These are phyloP conservation scores for Zygotorulaspora danielsina DNA, from an alignment of 805 yeast species.

Conservation along the genomic window DNA sequence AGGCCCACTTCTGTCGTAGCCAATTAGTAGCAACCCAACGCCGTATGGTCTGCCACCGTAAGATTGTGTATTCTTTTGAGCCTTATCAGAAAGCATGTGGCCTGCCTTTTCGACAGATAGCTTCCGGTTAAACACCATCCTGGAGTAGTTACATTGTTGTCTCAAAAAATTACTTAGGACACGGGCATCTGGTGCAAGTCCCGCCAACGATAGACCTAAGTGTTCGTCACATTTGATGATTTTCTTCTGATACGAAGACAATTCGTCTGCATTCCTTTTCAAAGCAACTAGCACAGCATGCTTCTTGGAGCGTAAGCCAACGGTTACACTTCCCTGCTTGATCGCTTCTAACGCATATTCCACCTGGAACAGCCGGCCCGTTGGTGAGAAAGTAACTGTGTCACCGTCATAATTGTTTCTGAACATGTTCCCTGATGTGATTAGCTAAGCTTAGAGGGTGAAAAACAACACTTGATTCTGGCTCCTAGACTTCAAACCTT, in stretches of 20 bases:
- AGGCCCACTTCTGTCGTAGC: constrained; percentile 90
- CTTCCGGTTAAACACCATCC: constrained; percentile 80
- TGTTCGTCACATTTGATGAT: constrained; percentile 88
- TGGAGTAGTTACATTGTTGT: constrained; percentile 85
- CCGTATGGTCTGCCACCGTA: constrained; percentile 98
- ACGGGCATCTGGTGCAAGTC: constrained; percentile 97
- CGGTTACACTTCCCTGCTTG: constrained; percentile 97
- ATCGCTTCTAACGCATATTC: constrained; percentile 97
- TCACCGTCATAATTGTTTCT: constrained; percentile 99
- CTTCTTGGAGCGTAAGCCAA: constrained; percentile 80
- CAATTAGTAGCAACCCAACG: constrained; percentile 86
- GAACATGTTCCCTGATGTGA: constrained; percentile 46
- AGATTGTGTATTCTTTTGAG: constrained; percentile 92
- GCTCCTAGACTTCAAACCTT: neutral
- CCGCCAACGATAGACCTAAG: constrained; percentile 93
- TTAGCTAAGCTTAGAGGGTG: neutral
- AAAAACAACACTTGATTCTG: neutral
- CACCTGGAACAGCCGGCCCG: constrained; percentile 95
- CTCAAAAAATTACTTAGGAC: constrained; percentile 84
- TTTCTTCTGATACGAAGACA: constrained; percentile 95
- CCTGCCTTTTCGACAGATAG: constrained; percentile 81
- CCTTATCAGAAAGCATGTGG: constrained; percentile 85
- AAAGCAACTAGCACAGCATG: constrained; percentile 91
- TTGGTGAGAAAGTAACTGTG: constrained; percentile 96
- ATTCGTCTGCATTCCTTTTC: constrained; percentile 94